A percentile compares a stretch with the other conserved stretches of the same genome.
Evolutionary conservation across 108 stramenopile species (phyloP).

Genomic region (Heterococcus sp.): DNA sequence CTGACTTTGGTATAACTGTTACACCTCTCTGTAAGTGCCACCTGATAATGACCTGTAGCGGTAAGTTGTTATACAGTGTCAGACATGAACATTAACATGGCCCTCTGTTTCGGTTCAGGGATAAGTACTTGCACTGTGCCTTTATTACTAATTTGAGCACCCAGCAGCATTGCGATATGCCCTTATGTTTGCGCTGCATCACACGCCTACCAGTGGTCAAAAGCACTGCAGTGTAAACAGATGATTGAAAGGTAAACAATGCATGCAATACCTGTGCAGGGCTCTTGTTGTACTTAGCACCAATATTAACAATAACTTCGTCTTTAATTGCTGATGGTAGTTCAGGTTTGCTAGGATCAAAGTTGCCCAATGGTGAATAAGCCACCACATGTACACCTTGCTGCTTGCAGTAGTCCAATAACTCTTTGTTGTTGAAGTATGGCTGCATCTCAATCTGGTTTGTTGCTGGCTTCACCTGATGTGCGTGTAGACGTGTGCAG

Average conservation of each 20-base stretch:
- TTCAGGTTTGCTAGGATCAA: constrained; percentile 35
- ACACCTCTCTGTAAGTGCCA: constrained; percentile 52
- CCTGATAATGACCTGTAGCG: constrained; percentile 51
- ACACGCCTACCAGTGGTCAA: too few relatives aligned
- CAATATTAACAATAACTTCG: constrained; percentile 22
- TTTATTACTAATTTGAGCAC: too few relatives aligned
- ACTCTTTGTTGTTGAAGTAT: constrained; percentile 28
- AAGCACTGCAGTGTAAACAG: too few relatives aligned
- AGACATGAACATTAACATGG: too few relatives aligned
- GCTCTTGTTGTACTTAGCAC: constrained; percentile 27
- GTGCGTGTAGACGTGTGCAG: neutral
- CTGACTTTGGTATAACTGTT: constrained; percentile 53
- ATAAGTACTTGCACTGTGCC: too few relatives aligned
- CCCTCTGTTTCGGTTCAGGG: too few relatives aligned
- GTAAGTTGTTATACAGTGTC: too few relatives aligned
- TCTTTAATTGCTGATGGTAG: constrained; percentile 46
- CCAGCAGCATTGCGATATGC: too few relatives aligned
- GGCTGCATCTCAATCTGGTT: constrained; percentile 24
- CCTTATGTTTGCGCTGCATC: too few relatives aligned
- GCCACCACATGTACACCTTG: constrained; percentile 44
- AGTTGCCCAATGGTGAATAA: constrained; percentile 53
- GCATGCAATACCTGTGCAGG: constrained; percentile 53
- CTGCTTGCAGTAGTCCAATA: constrained; percentile 23
- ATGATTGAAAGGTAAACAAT: too few relatives aligned
- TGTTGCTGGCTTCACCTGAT: neutral